Percentiles rank a stretch among this genome's conserved stretches.
These are phyloP conservation scores for Macrolepiota dolichaula DNA, from an alignment of 768 basidiomycete species.

Conservation along the genomic window DNA sequence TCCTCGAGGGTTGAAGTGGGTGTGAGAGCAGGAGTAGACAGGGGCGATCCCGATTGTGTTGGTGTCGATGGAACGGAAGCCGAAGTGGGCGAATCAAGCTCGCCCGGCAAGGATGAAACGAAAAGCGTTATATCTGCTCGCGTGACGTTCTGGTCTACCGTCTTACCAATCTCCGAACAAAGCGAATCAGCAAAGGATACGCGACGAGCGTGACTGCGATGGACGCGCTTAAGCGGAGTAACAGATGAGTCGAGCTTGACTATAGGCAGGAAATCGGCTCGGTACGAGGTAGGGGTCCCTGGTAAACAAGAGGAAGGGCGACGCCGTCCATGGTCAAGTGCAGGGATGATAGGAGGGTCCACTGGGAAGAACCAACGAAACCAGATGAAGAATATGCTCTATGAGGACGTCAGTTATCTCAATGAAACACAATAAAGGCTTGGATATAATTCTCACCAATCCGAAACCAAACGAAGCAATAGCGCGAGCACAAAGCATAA, in stretches of 20 bases:
- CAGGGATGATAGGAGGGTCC: neutral
- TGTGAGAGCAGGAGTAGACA: conserved; percentile 15
- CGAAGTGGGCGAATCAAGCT: neutral
- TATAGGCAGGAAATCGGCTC: neutral
- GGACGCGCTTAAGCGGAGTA: conserved; percentile 15
- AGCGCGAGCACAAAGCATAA: conserved; percentile 31
- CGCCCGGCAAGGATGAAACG: neutral
- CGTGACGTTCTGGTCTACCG: neutral
- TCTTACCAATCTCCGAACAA: neutral
- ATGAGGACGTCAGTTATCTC: conserved; percentile 4
- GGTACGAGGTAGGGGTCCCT: neutral
- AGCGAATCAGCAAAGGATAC: conserved; percentile 30
- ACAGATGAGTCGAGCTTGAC: conserved; percentile 20
- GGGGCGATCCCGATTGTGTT: neutral
- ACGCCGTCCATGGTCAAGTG: conserved; percentile 3
- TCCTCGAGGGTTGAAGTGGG: conserved; percentile 6
- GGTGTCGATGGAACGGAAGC: neutral
- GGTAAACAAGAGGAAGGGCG: conserved; percentile 9
- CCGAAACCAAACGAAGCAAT: conserved; percentile 33
- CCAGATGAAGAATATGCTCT: conserved; percentile 45
- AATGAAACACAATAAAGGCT: neutral
- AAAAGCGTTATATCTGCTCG: neutral
- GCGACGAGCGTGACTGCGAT: conserved; percentile 16
- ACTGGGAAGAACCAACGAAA: conserved; percentile 36
- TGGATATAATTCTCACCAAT: conserved; percentile 27